phyloP scores from a whole-genome alignment of 2,329 filamentous ascomycete species.

The Pseudogymnoascus destructans region DNA sequence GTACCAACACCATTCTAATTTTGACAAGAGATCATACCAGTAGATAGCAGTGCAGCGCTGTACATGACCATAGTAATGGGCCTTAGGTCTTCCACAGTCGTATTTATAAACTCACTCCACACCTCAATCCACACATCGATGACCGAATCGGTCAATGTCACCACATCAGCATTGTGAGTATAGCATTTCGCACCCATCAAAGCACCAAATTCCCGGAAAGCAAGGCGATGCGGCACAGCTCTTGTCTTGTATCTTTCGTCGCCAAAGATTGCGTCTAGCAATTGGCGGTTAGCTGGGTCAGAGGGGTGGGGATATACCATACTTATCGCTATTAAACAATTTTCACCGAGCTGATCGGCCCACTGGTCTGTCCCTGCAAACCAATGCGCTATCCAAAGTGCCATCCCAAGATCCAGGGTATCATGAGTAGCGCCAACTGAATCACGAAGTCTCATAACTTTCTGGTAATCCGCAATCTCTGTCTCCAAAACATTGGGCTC shows the following conservation, averaged over 20 bases:
- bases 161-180: background rate
- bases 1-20: background rate
- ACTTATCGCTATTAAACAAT: background rate
- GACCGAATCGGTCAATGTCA: background rate
- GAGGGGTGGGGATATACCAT: background rate
- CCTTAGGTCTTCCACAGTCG: background rate
- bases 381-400: constrained; percentile 43
- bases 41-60: constrained; percentile 1
- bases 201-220: constrained; percentile 9
- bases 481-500: constrained; percentile 28
- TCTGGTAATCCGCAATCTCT: constrained; percentile 40
- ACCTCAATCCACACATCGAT: constrained; percentile 8
- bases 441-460: constrained; percentile 34
- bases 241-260: background rate
- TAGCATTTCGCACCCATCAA: constrained; percentile 8
- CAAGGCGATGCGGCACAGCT: constrained; percentile 6
- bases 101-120: background rate
- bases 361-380: constrained; percentile 34
- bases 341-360: constrained; percentile 29
- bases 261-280: background rate
- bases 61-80: constrained; percentile 11
- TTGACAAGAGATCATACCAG: background rate
- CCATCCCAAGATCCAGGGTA: constrained; percentile 45
- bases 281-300: constrained; percentile 10
- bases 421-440: constrained; percentile 34